Percentiles rank a stretch among this genome's conserved stretches.
Conservation (phyloP, 1,284 basidiomycete species). For the Xerocomus amazonicus region DNA sequence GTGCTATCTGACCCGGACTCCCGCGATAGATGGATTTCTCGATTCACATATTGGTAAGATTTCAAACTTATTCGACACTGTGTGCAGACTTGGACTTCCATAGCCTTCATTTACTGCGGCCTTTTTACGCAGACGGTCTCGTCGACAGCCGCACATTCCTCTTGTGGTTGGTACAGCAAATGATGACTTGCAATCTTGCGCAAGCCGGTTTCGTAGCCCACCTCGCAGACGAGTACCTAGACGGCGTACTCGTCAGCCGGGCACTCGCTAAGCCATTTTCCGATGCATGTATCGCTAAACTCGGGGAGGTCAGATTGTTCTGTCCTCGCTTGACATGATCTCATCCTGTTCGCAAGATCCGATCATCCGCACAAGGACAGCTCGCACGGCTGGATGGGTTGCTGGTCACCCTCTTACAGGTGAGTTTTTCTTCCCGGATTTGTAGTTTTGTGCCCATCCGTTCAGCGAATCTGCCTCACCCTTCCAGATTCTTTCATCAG, state of each 20-base stretch:
- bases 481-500: constrained; percentile 72
- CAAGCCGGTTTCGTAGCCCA: constrained; percentile 81
- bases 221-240: constrained; percentile 76
- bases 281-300: constrained; percentile 62
- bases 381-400: constrained; percentile 55
- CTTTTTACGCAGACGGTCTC: constrained; percentile 78
- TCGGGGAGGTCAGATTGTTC: constrained; percentile 57
- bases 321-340: background rate
- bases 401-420: constrained; percentile 57
- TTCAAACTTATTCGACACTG: background rate
- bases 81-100: constrained; percentile 9
- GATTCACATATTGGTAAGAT: constrained; percentile 77
- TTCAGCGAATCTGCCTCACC: constrained; percentile 59
- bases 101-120: constrained; percentile 72
- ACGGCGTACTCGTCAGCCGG: constrained; percentile 66
- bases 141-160: constrained; percentile 81
- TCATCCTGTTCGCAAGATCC: constrained; percentile 43
- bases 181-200: constrained; percentile 73
- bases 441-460: constrained; percentile 5
- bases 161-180: constrained; percentile 80
- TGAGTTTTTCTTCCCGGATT: constrained; percentile 27
- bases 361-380: constrained; percentile 47
- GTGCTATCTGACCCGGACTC: constrained; percentile 68
- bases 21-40: constrained; percentile 74
- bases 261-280: constrained; percentile 63